Evolutionary conservation across 768 basidiomycete species (phyloP).

Genomic region (Mycena metata): DNA sequence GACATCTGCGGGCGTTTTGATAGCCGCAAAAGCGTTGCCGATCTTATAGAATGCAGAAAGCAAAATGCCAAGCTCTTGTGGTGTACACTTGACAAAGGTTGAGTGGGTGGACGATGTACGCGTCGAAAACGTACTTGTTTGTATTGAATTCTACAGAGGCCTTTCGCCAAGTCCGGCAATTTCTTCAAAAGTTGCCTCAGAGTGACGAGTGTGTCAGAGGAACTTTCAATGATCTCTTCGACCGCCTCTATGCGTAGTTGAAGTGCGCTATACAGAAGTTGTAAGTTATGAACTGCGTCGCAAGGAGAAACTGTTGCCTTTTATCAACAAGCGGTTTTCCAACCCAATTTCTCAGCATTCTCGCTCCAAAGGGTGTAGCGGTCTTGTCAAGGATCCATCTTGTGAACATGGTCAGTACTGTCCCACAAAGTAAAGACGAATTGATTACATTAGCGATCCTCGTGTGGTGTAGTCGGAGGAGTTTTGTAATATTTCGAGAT

Average conservation of each 20-base stretch:
- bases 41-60: conserved; percentile 83
- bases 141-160: conserved; percentile 90
- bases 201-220: conserved; percentile 71
- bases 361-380: conserved; percentile 88
- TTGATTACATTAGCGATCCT: conserved; percentile 77
- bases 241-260: conserved; percentile 87
- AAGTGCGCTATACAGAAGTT: conserved; percentile 64
- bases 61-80: conserved; percentile 83
- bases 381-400: conserved; percentile 85
- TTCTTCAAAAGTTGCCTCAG: conserved; percentile 79
- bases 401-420: background rate
- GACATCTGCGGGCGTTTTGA: conserved; percentile 57
- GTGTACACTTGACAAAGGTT: conserved; percentile 70
- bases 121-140: conserved; percentile 72
- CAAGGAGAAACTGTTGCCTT: conserved; percentile 53
- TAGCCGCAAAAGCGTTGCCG: conserved; percentile 69
- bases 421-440: background rate
- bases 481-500: conserved; percentile 94
- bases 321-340: conserved; percentile 86
- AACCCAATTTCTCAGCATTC: conserved; percentile 88
- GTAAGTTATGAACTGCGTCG: background rate
- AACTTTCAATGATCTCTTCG: conserved; percentile 79
- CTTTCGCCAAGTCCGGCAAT: conserved; percentile 90
- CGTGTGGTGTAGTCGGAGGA: conserved; percentile 80
- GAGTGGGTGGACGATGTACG: background rate